Percentiles rank a stretch among this genome's conserved stretches.
Evolutionary conservation across 768 basidiomycete species (phyloP).

Genomic region (Trametes meyenii): DNA sequence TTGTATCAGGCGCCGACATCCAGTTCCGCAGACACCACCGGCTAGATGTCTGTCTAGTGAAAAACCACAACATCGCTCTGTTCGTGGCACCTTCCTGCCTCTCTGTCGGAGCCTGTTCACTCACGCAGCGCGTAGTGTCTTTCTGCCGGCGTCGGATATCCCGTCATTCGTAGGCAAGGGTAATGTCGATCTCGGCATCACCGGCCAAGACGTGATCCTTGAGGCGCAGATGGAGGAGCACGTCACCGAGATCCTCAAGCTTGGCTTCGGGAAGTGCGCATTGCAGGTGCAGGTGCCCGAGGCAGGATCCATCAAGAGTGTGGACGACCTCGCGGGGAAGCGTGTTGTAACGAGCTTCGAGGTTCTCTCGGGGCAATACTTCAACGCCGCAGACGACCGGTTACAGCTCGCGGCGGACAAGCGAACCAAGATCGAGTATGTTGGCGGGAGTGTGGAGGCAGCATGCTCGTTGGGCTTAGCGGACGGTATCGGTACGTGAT

Average conservation of each 20-base stretch:
- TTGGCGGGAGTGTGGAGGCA: slow-evolving; percentile 97
- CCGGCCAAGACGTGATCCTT: slow-evolving; percentile 96
- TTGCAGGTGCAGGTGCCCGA: slow-evolving; percentile 93
- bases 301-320: slow-evolving; percentile 60
- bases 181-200: slow-evolving; percentile 95
- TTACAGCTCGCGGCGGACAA: slow-evolving; percentile 54
- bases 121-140: slow-evolving; percentile 59
- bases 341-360: slow-evolving; percentile 95
- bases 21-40: slow-evolving; percentile 87
- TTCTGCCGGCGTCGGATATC: slow-evolving; percentile 95
- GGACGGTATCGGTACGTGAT: slow-evolving; percentile 85
- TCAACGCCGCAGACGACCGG: slow-evolving; percentile 62
- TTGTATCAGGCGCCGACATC: slow-evolving; percentile 81
- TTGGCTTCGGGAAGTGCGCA: slow-evolving; percentile 92
- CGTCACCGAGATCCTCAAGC: slow-evolving; percentile 77
- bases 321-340: slow-evolving; percentile 86
- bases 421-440: slow-evolving; percentile 87
- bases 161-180: slow-evolving; percentile 99
- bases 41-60: slow-evolving; percentile 90
- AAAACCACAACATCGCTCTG: slow-evolving; percentile 95
- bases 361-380: slow-evolving; percentile 81
- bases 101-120: neutral
- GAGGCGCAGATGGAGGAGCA: slow-evolving; percentile 82
- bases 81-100: slow-evolving; percentile 42
- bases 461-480: slow-evolving; percentile 96